Evolutionary conservation across 176 grass and related monocot genomes (phyloP).

Genomic region (Phyllostachys edulis): DNA sequence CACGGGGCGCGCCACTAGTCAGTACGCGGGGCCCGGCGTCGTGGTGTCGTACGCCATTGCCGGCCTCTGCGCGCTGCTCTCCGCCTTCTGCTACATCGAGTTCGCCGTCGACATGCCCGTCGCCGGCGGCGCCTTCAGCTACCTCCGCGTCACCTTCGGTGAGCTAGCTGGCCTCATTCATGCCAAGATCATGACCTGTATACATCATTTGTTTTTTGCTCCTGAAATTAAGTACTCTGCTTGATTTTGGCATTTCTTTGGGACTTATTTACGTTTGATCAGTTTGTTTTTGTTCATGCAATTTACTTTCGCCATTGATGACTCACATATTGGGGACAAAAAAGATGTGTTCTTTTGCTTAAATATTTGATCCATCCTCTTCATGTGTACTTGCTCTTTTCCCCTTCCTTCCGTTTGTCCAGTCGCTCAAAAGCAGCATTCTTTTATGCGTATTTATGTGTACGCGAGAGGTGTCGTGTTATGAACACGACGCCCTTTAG

Average conservation of each 20-base stretch:
- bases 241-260: background rate
- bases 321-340: background rate
- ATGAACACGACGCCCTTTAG: background rate
- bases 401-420: background rate
- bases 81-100: conserved; percentile 97
- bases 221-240: background rate
- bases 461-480: background rate
- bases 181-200: background rate
- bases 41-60: conserved; percentile 88
- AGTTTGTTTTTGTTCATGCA: background rate
- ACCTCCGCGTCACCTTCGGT: conserved; percentile 94
- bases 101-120: conserved; percentile 94
- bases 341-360: background rate
- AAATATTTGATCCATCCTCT: conserved; percentile 20
- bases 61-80: conserved; percentile 82
- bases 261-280: background rate
- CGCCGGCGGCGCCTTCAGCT: conserved; percentile 78
- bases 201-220: background rate
- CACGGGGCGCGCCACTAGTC: conserved; percentile 42
- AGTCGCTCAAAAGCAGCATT: background rate
- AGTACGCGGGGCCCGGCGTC: conserved; percentile 33
- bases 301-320: conserved; percentile 29
- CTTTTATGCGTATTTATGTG: conserved; percentile 11
- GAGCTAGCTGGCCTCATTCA: background rate
- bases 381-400: conserved; percentile 1